phyloP scores from a whole-genome alignment of 257 asterid species.

The Lycium barbarum region DNA sequence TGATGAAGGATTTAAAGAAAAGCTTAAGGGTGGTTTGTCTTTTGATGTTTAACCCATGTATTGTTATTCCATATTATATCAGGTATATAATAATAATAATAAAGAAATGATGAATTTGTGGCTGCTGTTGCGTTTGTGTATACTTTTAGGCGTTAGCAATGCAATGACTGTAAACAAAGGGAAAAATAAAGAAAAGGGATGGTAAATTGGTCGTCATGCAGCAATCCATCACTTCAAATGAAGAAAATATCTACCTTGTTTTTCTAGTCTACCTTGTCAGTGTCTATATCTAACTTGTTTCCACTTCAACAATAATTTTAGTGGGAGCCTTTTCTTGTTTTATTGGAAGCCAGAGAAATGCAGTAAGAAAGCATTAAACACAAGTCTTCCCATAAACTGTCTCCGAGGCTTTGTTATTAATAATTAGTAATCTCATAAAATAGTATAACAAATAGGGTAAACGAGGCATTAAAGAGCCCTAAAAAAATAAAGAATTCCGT shows the following conservation, averaged over 20 bases:
- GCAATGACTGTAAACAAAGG: neutral
- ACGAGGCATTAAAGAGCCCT: neutral
- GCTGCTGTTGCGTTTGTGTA: no score
- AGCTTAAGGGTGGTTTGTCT: neutral
- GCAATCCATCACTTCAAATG: no score
- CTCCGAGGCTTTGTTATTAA: neutral
- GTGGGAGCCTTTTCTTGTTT: no score
- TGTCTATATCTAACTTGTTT: neutral
- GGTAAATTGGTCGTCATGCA: no score
- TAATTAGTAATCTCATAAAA: neutral
- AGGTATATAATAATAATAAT: neutral
- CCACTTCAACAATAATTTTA: neutral
- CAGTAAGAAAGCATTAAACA: neutral
- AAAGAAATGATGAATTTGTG: no score
- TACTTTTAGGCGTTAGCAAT: neutral
- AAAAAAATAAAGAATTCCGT: constrained; percentile 35
- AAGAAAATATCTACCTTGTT: no score
- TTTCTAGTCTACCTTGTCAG: no score
- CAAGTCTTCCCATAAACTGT: neutral
- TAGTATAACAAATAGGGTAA: neutral
- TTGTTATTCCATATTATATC: neutral
- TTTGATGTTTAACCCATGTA: neutral
- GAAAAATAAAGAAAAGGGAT: no score
- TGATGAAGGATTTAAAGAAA: neutral
- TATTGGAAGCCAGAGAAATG: neutral